Evolutionary conservation across 1,284 basidiomycete genomes (phyloP).

Genomic region (Golubevia sp.): DNA sequence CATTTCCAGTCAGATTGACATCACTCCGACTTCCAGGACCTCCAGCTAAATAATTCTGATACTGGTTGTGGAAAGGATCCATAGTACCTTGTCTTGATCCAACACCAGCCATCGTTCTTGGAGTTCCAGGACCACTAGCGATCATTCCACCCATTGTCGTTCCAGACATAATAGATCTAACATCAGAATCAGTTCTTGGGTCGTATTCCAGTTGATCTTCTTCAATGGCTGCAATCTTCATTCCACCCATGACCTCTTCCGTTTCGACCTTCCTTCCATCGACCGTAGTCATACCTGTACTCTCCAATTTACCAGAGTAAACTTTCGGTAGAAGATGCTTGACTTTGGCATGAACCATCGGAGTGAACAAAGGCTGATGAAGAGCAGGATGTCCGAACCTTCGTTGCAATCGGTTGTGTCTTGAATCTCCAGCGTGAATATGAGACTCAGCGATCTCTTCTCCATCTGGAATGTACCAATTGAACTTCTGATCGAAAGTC

Average conservation of each 20-base stretch:
- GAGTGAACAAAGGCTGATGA: conserved; percentile 46
- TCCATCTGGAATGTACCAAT: conserved; percentile 54
- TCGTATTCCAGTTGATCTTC: conserved; percentile 53
- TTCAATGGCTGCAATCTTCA: conserved; percentile 51
- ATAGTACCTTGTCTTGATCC: conserved; percentile 9
- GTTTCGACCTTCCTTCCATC: conserved; percentile 43
- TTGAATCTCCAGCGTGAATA: conserved; percentile 39
- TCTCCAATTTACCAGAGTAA: conserved; percentile 37
- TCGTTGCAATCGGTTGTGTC: conserved; percentile 46
- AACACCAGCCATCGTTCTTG: conserved; percentile 12
- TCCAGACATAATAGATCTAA: conserved; percentile 43
- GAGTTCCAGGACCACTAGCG: conserved; percentile 18
- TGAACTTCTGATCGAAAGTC: conserved; percentile 43
- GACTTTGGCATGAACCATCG: conserved; percentile 52
- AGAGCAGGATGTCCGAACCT: conserved; percentile 58
- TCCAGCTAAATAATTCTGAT: conserved; percentile 39
- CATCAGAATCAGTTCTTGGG: conserved; percentile 39
- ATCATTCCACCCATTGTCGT: conserved; percentile 38
- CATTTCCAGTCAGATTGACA: not conserved
- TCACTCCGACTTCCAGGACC: conserved; percentile 1
- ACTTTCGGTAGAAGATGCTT: conserved; percentile 41
- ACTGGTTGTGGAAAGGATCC: conserved; percentile 38
- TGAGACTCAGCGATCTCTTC: conserved; percentile 36
- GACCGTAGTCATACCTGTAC: conserved; percentile 24
- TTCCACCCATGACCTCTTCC: conserved; percentile 34